Percentiles rank a stretch among this genome's conserved stretches.
Conservation (phyloP, 805 yeast species). For the Maudiozyma turicensis region DNA sequence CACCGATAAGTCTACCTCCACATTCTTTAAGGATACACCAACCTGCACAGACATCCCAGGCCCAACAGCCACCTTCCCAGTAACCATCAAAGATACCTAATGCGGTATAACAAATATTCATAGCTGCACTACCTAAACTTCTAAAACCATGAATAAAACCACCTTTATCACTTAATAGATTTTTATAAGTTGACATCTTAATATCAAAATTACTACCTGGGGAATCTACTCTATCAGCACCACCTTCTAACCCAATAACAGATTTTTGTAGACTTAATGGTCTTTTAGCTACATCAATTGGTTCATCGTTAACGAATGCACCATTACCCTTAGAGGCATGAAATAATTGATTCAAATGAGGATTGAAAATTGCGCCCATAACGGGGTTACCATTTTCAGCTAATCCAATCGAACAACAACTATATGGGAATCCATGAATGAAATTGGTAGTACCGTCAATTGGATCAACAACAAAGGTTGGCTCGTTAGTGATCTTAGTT, state of each 20-base stretch:
- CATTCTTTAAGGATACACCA: slow-evolving; percentile 53
- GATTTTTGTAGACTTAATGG: slow-evolving; percentile 41
- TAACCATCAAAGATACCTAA: slow-evolving; percentile 50
- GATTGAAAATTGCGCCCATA: slow-evolving; percentile 61
- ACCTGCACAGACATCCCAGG: slow-evolving; percentile 65
- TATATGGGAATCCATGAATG: slow-evolving; percentile 51
- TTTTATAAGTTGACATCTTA: slow-evolving; percentile 40
- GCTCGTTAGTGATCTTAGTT: slow-evolving; percentile 38
- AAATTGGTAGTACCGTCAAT: slow-evolving; percentile 61
- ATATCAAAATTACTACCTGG: slow-evolving; percentile 40
- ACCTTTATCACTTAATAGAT: slow-evolving; percentile 39
- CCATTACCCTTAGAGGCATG: slow-evolving; percentile 49
- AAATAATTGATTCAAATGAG: slow-evolving; percentile 43
- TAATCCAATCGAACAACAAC: slow-evolving; percentile 54
- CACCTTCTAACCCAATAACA: slow-evolving; percentile 51
- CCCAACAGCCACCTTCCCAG: slow-evolving; percentile 65
- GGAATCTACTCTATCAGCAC: slow-evolving; percentile 49
- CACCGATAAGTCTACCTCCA: slow-evolving; percentile 50
- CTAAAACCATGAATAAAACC: slow-evolving; percentile 55
- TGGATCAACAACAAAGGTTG: slow-evolving; percentile 58
- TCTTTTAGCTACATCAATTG: slow-evolving; percentile 26
- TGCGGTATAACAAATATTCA: slow-evolving; percentile 50
- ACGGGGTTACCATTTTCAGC: slow-evolving; percentile 39
- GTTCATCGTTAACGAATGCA: slow-evolving; percentile 39
- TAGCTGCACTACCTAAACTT: slow-evolving; percentile 54